Conservation (phyloP, 2,329 filamentous ascomycete species). For the Chalaropsis thielavioides region DNA sequence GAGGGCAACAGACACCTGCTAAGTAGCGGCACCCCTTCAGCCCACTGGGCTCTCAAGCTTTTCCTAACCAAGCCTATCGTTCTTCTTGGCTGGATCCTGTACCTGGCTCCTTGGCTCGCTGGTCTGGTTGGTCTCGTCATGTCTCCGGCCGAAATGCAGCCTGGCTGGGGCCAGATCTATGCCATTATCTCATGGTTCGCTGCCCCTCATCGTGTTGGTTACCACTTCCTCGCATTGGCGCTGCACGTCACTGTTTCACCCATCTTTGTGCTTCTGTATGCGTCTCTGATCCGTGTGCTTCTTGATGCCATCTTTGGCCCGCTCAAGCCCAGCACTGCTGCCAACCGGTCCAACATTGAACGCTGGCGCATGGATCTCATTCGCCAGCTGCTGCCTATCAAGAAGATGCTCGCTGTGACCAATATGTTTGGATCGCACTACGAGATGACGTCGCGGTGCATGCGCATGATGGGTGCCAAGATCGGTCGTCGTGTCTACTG, state of each 20-base stretch:
- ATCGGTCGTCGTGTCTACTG: constrained; percentile 41
- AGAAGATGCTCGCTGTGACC: constrained; percentile 33
- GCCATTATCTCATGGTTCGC: constrained; percentile 37
- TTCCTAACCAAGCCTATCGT: constrained; percentile 32
- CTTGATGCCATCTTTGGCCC: constrained; percentile 30
- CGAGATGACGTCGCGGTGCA: constrained; percentile 36
- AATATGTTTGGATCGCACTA: constrained; percentile 41
- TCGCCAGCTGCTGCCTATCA: constrained; percentile 30
- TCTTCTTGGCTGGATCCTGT: constrained; percentile 27
- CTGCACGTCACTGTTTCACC: constrained; percentile 30
- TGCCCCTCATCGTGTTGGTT: constrained; percentile 31
- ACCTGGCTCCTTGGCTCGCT: constrained; percentile 32
- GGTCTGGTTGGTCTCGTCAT: constrained; percentile 33
- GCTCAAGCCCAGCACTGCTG: constrained; percentile 24
- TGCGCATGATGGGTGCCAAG: constrained; percentile 37
- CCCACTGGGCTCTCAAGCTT: constrained; percentile 32
- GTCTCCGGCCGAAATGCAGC: constrained; percentile 26
- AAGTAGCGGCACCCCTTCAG: constrained; percentile 26
- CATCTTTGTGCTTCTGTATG: constrained; percentile 31
- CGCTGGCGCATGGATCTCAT: constrained; percentile 33
- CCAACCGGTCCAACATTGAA: constrained; percentile 25
- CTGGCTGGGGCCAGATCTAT: constrained; percentile 23
- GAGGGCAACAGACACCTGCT: constrained; percentile 34
- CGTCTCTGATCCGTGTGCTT: constrained; percentile 28
- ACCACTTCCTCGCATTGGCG: constrained; percentile 35